A percentile compares a stretch with the other conserved stretches of the same genome.
These are phyloP conservation scores for Cordyceps sp. DNA, from an alignment of 2,329 filamentous ascomycete genomes.

Conservation along the genomic window DNA sequence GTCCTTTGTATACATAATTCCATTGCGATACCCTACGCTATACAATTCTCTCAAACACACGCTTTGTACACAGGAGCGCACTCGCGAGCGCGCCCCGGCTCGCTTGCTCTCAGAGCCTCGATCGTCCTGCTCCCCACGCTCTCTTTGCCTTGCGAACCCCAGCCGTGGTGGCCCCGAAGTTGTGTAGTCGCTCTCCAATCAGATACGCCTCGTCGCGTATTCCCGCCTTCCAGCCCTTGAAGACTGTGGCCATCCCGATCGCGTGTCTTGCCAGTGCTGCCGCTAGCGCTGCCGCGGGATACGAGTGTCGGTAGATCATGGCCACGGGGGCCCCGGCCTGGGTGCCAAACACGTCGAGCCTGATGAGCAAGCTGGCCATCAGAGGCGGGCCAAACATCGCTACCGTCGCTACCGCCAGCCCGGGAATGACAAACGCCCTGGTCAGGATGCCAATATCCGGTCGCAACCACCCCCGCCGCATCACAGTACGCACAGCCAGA, in stretches of 20 bases:
- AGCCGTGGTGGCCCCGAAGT: constrained; percentile 48
- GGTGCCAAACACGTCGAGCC: constrained; percentile 6
- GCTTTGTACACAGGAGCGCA: too few species aligned
- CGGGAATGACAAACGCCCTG: constrained; percentile 71
- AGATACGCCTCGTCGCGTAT: constrained; percentile 93
- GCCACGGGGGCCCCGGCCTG: constrained; percentile 11
- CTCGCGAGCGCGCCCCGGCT: background rate
- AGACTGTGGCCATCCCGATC: constrained; percentile 38
- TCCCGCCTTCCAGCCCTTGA: constrained; percentile 60
- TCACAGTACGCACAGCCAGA: constrained; percentile 55
- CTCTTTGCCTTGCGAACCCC: constrained; percentile 17
- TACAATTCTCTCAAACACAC: too few species aligned
- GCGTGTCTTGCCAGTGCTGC: constrained; percentile 24
- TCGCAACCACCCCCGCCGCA: constrained; percentile 58
- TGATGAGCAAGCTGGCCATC: constrained; percentile 26
- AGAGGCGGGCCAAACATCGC: constrained; percentile 50
- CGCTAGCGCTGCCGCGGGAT: constrained; percentile 45
- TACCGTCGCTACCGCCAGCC: constrained; percentile 39
- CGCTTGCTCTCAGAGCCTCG: background rate
- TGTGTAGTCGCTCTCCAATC: constrained; percentile 87
- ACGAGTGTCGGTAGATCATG: constrained; percentile 43
- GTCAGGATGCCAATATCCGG: constrained; percentile 70
- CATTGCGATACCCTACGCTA: too few species aligned
- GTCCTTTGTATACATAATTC: background rate
- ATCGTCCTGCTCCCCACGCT: constrained; percentile 17